Base-by-base conservation (phyloP, 805 yeast species). In the Myxozyma melibiosi region DNA sequence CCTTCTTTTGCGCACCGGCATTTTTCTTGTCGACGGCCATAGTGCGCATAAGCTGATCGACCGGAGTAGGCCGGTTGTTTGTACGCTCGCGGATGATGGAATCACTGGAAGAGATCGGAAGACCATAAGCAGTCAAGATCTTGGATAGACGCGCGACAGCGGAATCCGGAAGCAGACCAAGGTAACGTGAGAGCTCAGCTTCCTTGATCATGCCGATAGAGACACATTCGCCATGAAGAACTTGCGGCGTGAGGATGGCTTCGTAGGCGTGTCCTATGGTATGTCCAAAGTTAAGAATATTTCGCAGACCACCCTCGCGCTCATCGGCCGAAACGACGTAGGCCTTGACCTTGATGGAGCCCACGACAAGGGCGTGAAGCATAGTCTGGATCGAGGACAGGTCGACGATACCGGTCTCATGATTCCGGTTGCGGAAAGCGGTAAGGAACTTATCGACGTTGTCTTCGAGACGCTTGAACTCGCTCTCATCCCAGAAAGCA, bases 141-240 rank as follows among this genome's bases (percentile, higher is more conserved):
- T 90, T 88, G 28, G 88, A 74, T 54, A 94, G 76, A 68, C 99
- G 82, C 1, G 97, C 91, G 24, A 94, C 98, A 1, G 96, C 97
- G 2, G 90, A 92, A 3, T 98, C 94, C 1, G 95, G 82, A 63
- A 94, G 76, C 51, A 89, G 81, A 24, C 97, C 97, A 67, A 88
- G 77, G 72, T 89, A 90, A 68, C 99, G 83, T n/a, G 97, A 80
- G 63, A 94, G 79, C 73, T 94, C 99, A 3, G 98, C 98, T 73
- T 94, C 99, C 67, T 84, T 81, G 33, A 94, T 85, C 81, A 90
- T 87, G 63, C 99, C 99, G 59, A 94, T 81, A n/a, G 98, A 80
- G n/a, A 94, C 99, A 80, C 99, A 94, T 74, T 94, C 99, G 58
- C 99, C 99, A 69, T 94, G 99, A 43, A 94, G 79, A 24, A 96